A percentile compares a stretch with the other conserved stretches of the same genome.
Conservation (phyloP, 768 basidiomycete genomes). For the Auriscalpium orientale region DNA sequence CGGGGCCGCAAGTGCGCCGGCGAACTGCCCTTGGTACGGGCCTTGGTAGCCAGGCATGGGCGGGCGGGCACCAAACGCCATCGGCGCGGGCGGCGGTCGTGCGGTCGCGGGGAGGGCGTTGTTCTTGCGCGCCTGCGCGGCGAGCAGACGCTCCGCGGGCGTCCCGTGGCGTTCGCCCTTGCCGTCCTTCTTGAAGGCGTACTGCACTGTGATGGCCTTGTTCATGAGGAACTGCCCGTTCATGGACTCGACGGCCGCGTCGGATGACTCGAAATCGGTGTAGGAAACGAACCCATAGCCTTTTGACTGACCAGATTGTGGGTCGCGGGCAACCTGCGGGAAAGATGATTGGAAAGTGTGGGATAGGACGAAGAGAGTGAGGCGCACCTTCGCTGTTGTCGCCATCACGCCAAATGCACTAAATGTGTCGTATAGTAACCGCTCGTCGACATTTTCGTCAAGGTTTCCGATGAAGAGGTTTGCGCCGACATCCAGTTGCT, state of each 20-base stretch:
- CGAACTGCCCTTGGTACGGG: slow-evolving; percentile 88
- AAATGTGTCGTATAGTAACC: slow-evolving; percentile 90
- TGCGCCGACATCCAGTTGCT: slow-evolving; percentile 95
- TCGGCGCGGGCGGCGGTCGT: slow-evolving; percentile 68
- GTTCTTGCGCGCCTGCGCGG: slow-evolving; percentile 92
- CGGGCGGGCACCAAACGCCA: slow-evolving; percentile 61
- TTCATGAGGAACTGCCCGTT: slow-evolving; percentile 97
- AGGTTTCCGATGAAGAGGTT: slow-evolving; percentile 95
- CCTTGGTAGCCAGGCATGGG: slow-evolving; percentile 67
- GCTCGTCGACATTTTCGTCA: slow-evolving; percentile 93
- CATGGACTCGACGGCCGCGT: slow-evolving; percentile 95
- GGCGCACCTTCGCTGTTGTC: slow-evolving; percentile 75
- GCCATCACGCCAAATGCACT: slow-evolving; percentile 91
- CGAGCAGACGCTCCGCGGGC: slow-evolving; percentile 90
- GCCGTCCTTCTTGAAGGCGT: slow-evolving; percentile 99
- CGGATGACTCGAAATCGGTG: slow-evolving; percentile 95
- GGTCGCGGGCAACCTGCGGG: slow-evolving; percentile 82
- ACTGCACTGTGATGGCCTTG: slow-evolving; percentile 94
- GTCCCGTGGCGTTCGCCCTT: slow-evolving; percentile 98
- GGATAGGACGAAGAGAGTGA: background rate
- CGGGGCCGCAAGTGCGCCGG: slow-evolving; percentile 63
- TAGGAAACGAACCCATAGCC: slow-evolving; percentile 97
- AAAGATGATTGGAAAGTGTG: background rate
- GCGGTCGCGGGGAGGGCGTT: slow-evolving; percentile 77
- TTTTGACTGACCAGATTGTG: slow-evolving; percentile 77